Evolutionary conservation across 192 early-diverging fungal genomes (phyloP), one percentile per base, ranked within the genome.

Genomic region (Podochytrium sp.): DNA sequence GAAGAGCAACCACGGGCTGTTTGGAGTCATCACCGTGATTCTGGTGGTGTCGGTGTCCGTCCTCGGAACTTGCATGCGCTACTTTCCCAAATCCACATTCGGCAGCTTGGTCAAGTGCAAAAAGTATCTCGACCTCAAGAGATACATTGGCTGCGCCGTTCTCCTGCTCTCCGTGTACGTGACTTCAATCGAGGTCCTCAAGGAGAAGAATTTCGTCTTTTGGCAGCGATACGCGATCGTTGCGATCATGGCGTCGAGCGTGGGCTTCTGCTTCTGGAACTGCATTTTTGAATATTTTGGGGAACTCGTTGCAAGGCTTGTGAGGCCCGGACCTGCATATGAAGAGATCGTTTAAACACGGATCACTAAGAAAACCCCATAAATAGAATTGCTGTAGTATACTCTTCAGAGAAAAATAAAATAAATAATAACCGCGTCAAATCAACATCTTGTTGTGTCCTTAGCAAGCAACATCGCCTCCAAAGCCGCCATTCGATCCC

Each of bases 261-360:
- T 4, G 41, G 63, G 29, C 18, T 65, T 65, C 10, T 65, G 41
- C 29, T 23, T 65, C 3, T 65, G 63, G 63, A 65, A 65, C 29
- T 65, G 23, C 47, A 20, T 34, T 5, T 38, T 61, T 34, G 59
- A 55, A 55, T 55, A 55, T 23, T 20, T 25, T 10, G 25, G 10
- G 5, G 30, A 55, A 29, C 23, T 55, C 1, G 25, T 10, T 6
- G 5, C n/a, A n/a, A n/a, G n/a, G n/a, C n/a, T n/a, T n/a, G n/a
- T n/a, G n/a, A n/a, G 52, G 23, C 7, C 23, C 7, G 52, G 52
- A 6, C 52, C 52, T 23, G 52, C 7, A 23, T 55, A 55, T 23
- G 52, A 55, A 55, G 12, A 55, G 30, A 7, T 55, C 23, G 52
- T 29, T 27, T 55, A n/a, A n/a, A n/a, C n/a, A n/a, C n/a, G n/a